phyloP scores from a whole-genome alignment of 768 basidiomycete genomes.

The Sutorius australiensis region DNA sequence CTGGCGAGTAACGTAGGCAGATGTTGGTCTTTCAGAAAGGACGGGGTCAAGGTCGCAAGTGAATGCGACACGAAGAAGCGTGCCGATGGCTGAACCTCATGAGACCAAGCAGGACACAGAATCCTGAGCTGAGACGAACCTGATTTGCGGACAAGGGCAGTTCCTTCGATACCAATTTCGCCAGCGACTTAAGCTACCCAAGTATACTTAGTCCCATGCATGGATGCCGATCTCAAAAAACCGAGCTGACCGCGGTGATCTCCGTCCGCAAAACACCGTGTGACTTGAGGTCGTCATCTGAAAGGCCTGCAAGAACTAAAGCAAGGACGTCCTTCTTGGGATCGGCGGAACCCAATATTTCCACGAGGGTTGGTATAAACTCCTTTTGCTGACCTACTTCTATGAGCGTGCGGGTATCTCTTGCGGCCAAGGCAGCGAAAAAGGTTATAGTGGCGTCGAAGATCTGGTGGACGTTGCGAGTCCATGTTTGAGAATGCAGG shows the following conservation, averaged over 20 bases:
- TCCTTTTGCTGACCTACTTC: conserved; percentile 46
- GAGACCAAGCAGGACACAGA: conserved; percentile 1
- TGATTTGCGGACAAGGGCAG: conserved; percentile 21
- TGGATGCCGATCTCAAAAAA: neutral
- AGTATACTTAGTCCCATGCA: conserved; percentile 5
- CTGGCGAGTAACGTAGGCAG: conserved; percentile 31
- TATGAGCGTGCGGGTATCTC: conserved; percentile 50
- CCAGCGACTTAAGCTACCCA: conserved; percentile 35
- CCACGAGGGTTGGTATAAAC: conserved; percentile 43
- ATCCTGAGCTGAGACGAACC: conserved; percentile 9
- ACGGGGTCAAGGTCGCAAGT: conserved; percentile 47
- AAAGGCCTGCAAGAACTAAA: conserved; percentile 33
- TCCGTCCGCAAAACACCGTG: conserved; percentile 59
- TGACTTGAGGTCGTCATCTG: conserved; percentile 46
- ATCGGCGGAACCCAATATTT: conserved; percentile 34
- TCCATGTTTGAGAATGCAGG: neutral
- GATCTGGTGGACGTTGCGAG: conserved; percentile 39
- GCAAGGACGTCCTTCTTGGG: conserved; percentile 47
- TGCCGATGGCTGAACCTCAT: conserved; percentile 43
- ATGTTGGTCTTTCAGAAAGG: conserved; percentile 34
- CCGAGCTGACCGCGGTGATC: conserved; percentile 43
- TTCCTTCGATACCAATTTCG: conserved; percentile 35
- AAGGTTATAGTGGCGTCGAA: conserved; percentile 61
- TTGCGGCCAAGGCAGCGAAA: conserved; percentile 60
- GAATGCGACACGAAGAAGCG: conserved; percentile 51